A percentile compares a stretch with the other conserved stretches of the same genome.
phyloP scores from a whole-genome alignment of 768 basidiomycete species.

The Mycena albidolilacea region DNA sequence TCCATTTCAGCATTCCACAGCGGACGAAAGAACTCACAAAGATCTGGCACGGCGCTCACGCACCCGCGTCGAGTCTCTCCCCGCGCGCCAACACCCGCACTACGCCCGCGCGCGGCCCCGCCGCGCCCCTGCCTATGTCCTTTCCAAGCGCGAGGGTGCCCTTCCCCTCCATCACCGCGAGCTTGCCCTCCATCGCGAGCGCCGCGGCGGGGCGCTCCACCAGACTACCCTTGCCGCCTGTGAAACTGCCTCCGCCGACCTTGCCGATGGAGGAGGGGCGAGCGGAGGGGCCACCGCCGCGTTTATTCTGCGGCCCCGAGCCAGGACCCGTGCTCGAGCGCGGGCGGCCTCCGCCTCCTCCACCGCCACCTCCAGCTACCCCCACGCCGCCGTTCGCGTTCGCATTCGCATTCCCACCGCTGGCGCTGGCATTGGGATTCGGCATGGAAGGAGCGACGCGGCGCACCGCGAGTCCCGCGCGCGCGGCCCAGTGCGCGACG shows the following conservation, averaged over 20 bases:
- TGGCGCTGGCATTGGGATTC: neutral
- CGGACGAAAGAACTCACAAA: too few relatives aligned
- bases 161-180: too few relatives aligned
- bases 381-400: neutral
- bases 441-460: slow-evolving; percentile 61
- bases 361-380: too few relatives aligned
- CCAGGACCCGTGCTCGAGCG: neutral
- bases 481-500: slow-evolving; percentile 77
- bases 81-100: slow-evolving; percentile 87
- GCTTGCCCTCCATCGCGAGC: slow-evolving; percentile 83
- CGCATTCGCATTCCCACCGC: neutral
- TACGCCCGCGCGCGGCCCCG: slow-evolving; percentile 66
- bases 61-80: slow-evolving; percentile 77
- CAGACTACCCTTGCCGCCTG: slow-evolving; percentile 48
- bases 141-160: too few relatives aligned
- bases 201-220: slow-evolving; percentile 86
- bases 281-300: slow-evolving; percentile 36
- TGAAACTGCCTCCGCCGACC: slow-evolving; percentile 25
- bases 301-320: slow-evolving; percentile 39
- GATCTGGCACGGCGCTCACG: too few relatives aligned
- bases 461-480: slow-evolving; percentile 71
- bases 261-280: neutral
- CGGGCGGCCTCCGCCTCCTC: slow-evolving; percentile 11
- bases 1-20: too few relatives aligned
- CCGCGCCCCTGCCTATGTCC: too few relatives aligned